Evolutionary conservation across 2,329 filamentous ascomycete species (phyloP), one percentile per base, ranked within the genome.

Genomic region (Cladophialophora exuberans): DNA sequence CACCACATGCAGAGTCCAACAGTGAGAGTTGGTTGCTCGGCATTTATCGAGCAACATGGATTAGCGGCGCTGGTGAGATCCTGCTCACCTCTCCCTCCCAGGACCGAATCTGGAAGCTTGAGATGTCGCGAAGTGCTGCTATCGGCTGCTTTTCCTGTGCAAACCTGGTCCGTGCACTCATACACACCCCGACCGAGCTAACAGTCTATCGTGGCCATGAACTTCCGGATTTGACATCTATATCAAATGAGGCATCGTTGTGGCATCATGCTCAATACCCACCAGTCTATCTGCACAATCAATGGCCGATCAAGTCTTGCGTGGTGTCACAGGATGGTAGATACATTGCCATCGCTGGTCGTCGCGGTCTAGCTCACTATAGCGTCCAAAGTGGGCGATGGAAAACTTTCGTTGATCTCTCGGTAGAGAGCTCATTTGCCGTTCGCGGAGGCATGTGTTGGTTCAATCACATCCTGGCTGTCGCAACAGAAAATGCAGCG

Each of bases 381-480:
- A 97, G 94, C 66, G 84, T 97, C 58, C 88, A 88, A 63, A 97
- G 93, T 68, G 90, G 93, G 23, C 83, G 94, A 55, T 99, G 94
- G 94, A 97, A 96, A 70, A 95, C 88, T 0, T 99, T 99, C 69
- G 82, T 87, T 44, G 90, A 92, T 65, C 82, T 86, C 22, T 83
- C 82, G 25, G 82, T 87, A 67, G 94, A 97, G 71, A 91, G 92
- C 65, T 90, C 92, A 60, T 99, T 99, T 68, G 85, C 90, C 20
- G 90, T 99, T 11, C 82, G 92, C 60, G 94, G 94, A 44, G 94
- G 94, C 5, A 96, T 99, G 92, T 97, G 93, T 70, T 99, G 94
- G 94, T 92, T 96, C 69, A 91, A 96, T 63, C 93, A 99, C 72
- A 89, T 97, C 26, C 79, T 99, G 15, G 89, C 97, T 52, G 92